These are phyloP conservation scores for Fusarium gaditjirri DNA, from an alignment of 2,329 filamentous ascomycete species.

Conservation along the genomic window DNA sequence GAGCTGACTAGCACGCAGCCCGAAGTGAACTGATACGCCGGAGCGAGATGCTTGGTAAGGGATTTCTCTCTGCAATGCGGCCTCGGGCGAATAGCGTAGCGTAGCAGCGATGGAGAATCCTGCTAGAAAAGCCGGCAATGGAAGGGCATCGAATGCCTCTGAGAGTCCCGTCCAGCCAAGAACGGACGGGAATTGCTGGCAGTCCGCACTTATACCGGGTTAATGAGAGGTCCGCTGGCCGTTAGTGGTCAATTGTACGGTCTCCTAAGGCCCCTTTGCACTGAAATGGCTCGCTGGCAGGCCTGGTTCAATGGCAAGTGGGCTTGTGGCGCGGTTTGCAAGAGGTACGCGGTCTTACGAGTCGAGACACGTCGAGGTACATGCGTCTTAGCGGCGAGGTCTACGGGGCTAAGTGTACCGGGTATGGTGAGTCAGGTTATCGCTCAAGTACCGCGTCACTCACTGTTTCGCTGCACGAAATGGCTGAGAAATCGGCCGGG, in stretches of 20 bases:
- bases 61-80: slow-evolving; percentile 4
- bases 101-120: slow-evolving; percentile 24
- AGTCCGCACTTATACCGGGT: slow-evolving; percentile 36
- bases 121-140: slow-evolving; percentile 35
- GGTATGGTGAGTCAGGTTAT: slow-evolving; percentile 35
- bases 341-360: slow-evolving; percentile 40
- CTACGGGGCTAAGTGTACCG: slow-evolving; percentile 23
- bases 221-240: slow-evolving; percentile 29
- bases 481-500: slow-evolving; percentile 27
- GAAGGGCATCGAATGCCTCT: slow-evolving; percentile 41
- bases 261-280: slow-evolving; percentile 11
- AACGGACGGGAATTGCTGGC: slow-evolving; percentile 7
- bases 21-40: slow-evolving; percentile 32
- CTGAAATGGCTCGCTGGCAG: slow-evolving; percentile 32
- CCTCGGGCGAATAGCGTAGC: slow-evolving; percentile 35
- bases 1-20: slow-evolving; percentile 43
- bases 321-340: slow-evolving; percentile 36
- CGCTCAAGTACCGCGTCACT: slow-evolving; percentile 20
- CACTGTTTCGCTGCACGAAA: slow-evolving; percentile 16
- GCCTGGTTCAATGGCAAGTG: slow-evolving; percentile 27
- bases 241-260: slow-evolving; percentile 30
- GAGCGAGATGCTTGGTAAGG: slow-evolving; percentile 42
- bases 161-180: slow-evolving; percentile 14
- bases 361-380: slow-evolving; percentile 30
- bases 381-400: slow-evolving; percentile 14